Base-by-base conservation (phyloP, 2,329 filamentous ascomycete genomes). In the Colletotrichum aenigma region DNA sequence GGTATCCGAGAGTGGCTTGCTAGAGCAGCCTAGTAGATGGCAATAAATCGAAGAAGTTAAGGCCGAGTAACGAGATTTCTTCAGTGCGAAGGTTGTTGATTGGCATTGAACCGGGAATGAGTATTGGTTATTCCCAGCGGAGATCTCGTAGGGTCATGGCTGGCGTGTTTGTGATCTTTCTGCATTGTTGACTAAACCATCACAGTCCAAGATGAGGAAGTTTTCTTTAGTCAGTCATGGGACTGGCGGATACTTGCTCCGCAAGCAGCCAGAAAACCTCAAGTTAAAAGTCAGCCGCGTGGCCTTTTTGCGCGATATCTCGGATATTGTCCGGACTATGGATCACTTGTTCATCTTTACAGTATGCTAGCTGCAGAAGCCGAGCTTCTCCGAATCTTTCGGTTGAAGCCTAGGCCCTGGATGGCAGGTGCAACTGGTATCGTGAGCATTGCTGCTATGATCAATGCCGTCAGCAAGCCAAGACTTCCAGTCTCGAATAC, bases 1-100 rank as follows among this genome's bases (percentile, higher is more conserved):
- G 65, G 28, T 7, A 78, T 84, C 48, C 78, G 81, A n/a, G 77
- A 82, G n/a, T 84, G 82, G 82, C 77, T 84, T 30, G 60, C 56
- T 24, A 52, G 36, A 24, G 67, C 67, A 34, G 18, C 24, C 34
- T 13, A 64, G 24, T 64, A 64, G 34, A 43, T 52, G 7, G 26
- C 38, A 48, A 52, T 21, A 21, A 52, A 52, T 52, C 10, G n/a
- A 52, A 21, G 9, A 21, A 2, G 43, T 52, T 24, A 52, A 52
- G 21, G 43, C 43, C 43, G 43, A 52, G 43, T 52, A 13, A 21
- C 12, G 12, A 21, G 1, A 21, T 13, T 21, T 24, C 0, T 2
- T 21, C n/a, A 52, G 43, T 52, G 43, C n/a, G n/a, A 7, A 52
- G 10, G n/a, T 21, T 52, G 43, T 7, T 21, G 43, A 52, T 7